phyloP scores from a whole-genome alignment of 2,329 filamentous ascomycete species.

The Sporothrix luriei region DNA sequence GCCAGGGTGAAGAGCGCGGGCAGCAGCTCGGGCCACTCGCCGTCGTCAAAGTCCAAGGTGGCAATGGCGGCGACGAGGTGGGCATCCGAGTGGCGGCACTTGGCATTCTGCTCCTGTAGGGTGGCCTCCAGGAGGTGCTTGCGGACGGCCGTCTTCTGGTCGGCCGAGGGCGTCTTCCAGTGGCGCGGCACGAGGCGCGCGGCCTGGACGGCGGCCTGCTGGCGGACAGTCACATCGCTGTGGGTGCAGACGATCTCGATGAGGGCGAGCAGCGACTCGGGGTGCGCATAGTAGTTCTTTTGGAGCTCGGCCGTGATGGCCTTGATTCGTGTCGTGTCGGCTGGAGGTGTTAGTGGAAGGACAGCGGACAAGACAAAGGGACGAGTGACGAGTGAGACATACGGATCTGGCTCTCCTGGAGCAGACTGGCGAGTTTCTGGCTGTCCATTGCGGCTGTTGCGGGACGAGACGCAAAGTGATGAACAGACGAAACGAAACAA shows the following conservation, averaged over 20 bases:
- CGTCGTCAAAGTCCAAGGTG: conserved; percentile 80
- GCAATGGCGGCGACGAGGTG: conserved; percentile 87
- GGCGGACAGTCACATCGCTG: conserved; percentile 70
- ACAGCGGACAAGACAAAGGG: conserved; percentile 27
- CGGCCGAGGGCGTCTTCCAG: conserved; percentile 73
- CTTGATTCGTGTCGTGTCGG: conserved; percentile 87
- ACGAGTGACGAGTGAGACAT: conserved; percentile 45
- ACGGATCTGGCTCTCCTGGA: conserved; percentile 87
- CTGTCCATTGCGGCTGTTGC: conserved; percentile 65
- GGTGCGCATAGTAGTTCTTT: conserved; percentile 88
- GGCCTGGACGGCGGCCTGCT: conserved; percentile 89
- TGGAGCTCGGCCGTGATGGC: conserved; percentile 86
- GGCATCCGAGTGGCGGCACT: conserved; percentile 82
- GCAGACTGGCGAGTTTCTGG: conserved; percentile 80
- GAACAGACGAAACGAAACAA: conserved; percentile 17
- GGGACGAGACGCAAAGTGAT: conserved; percentile 8
- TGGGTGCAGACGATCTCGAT: conserved; percentile 87
- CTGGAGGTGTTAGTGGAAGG: conserved; percentile 50
- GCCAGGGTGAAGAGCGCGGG: conserved; percentile 77
- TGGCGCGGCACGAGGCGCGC: conserved; percentile 80
- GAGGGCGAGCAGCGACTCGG: conserved; percentile 80
- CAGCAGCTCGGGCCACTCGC: conserved; percentile 81
- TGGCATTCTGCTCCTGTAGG: conserved; percentile 73
- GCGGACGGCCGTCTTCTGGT: conserved; percentile 78
- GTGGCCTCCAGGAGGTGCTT: conserved; percentile 82